These are phyloP conservation scores for Trichoderma polysporum DNA, from an alignment of 2,329 filamentous ascomycete genomes.

Conservation along the genomic window DNA sequence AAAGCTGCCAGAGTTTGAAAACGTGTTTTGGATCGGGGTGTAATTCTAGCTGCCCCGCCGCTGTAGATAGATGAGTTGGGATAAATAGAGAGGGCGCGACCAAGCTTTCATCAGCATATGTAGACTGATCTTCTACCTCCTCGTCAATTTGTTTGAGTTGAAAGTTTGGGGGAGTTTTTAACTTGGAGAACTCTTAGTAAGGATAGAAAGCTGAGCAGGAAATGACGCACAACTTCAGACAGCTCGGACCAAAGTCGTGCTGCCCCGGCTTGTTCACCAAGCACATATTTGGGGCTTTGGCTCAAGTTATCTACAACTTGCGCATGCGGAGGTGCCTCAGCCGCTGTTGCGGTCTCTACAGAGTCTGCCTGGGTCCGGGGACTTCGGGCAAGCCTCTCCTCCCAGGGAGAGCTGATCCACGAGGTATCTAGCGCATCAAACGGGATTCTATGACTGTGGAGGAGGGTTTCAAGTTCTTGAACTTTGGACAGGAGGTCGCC, in stretches of 20 bases:
- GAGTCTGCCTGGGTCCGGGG: neutral
- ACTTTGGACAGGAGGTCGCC: neutral
- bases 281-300: no score
- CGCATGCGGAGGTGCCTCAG: neutral
- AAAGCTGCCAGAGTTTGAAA: conserved; percentile 72
- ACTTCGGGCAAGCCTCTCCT: neutral
- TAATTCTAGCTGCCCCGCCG: conserved; percentile 31
- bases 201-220: neutral
- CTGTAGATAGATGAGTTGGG: neutral
- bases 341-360: neutral
- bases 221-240: neutral
- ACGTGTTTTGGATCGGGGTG: conserved; percentile 66
- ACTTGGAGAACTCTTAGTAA: neutral
- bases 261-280: neutral
- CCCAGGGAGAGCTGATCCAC: conserved; percentile 1
- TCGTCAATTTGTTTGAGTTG: neutral
- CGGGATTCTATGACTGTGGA: conserved; percentile 4
- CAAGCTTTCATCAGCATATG: neutral
- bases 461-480: conserved; percentile 1
- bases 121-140: neutral
- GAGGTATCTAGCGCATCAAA: conserved; percentile 1
- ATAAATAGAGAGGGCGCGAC: neutral
- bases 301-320: neutral
- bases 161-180: neutral
- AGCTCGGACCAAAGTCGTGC: neutral